Percentiles rank a stretch among this genome's conserved stretches.
phyloP scores from a whole-genome alignment of 2,329 filamentous ascomycete species.

The Penicillium sp. region DNA sequence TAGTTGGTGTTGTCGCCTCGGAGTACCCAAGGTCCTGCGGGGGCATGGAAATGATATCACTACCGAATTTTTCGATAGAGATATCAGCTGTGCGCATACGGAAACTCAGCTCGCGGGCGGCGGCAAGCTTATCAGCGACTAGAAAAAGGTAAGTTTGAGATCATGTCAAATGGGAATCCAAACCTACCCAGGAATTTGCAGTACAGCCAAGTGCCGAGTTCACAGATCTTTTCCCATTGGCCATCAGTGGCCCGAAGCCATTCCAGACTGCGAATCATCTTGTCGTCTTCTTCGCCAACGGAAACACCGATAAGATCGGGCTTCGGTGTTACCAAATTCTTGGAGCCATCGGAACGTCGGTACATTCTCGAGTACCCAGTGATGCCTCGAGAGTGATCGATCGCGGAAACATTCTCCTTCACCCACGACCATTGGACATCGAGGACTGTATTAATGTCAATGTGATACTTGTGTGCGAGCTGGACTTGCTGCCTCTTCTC shows the following conservation, averaged over 20 bases:
- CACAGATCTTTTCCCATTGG: conserved; percentile 71
- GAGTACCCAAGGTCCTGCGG: conserved; percentile 27
- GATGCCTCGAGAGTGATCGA: conserved; percentile 32
- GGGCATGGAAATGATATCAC: conserved; percentile 33
- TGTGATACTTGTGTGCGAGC: conserved; percentile 72
- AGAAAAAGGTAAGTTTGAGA: conserved; percentile 11
- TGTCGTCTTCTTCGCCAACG: conserved; percentile 62
- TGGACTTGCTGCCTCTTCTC: conserved; percentile 70
- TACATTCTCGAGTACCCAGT: conserved; percentile 48
- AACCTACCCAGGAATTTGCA: conserved; percentile 80
- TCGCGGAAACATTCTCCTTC: conserved; percentile 35
- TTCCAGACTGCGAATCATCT: conserved; percentile 77
- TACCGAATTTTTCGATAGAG: conserved; percentile 44
- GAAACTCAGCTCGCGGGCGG: conserved; percentile 56
- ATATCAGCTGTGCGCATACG: conserved; percentile 54
- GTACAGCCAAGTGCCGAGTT: conserved; percentile 71
- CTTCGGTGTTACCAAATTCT: conserved; percentile 65
- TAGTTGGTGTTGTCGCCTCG: conserved; percentile 30
- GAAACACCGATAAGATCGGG: conserved; percentile 70
- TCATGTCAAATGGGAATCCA: conserved; percentile 14
- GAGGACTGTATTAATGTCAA: conserved; percentile 75
- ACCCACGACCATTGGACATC: conserved; percentile 62
- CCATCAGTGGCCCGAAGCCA: conserved; percentile 79
- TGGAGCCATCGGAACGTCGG: conserved; percentile 51
- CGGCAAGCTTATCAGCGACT: conserved; percentile 50